A percentile compares a stretch with the other conserved stretches of the same genome.
phyloP scores from a whole-genome alignment of 352 stramenopile genomes.

The Globisporangium okanoganense region DNA sequence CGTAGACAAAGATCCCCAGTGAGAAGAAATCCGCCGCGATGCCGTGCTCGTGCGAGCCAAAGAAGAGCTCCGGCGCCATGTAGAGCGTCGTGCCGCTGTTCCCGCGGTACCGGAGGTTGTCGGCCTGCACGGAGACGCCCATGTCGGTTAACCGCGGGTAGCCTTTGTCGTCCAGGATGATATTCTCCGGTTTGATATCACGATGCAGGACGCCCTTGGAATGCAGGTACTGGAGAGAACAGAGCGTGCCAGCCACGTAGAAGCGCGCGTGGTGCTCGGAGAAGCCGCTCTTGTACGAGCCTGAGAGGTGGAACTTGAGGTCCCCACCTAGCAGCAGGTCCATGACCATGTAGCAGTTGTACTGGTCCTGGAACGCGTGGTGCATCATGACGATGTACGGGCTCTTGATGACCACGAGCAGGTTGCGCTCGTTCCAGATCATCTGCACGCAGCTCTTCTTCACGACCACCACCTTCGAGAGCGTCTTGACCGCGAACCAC shows the following conservation, averaged over 20 bases:
- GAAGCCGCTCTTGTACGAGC: slow-evolving; percentile 51
- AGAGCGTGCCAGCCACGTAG: slow-evolving; percentile 53
- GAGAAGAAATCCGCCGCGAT: slow-evolving; percentile 59
- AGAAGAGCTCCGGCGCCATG: slow-evolving; percentile 74
- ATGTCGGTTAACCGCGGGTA: slow-evolving; percentile 74
- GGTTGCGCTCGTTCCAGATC: slow-evolving; percentile 77
- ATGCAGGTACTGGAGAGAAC: slow-evolving; percentile 72
- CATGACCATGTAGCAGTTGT: slow-evolving; percentile 80
- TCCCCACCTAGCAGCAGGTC: slow-evolving; percentile 70
- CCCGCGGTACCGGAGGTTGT: slow-evolving; percentile 36
- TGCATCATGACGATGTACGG: slow-evolving; percentile 60
- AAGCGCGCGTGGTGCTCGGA: slow-evolving; percentile 43
- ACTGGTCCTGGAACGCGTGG: slow-evolving; percentile 58
- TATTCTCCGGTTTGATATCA: slow-evolving; percentile 85
- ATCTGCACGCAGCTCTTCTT: slow-evolving; percentile 61
- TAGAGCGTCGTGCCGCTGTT: slow-evolving; percentile 65
- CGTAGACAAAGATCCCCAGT: slow-evolving; percentile 50
- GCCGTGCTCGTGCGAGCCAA: slow-evolving; percentile 46
- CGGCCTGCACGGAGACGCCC: slow-evolving; percentile 58
- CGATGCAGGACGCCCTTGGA: slow-evolving; percentile 63
- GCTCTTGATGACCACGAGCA: slow-evolving; percentile 46
- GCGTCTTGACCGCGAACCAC: slow-evolving; percentile 73
- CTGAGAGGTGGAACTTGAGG: slow-evolving; percentile 63
- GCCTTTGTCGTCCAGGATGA: slow-evolving; percentile 77
- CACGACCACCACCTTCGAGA: slow-evolving; percentile 55